Base-by-base conservation (phyloP, 768 basidiomycete genomes). In the Serendipita indica region DNA sequence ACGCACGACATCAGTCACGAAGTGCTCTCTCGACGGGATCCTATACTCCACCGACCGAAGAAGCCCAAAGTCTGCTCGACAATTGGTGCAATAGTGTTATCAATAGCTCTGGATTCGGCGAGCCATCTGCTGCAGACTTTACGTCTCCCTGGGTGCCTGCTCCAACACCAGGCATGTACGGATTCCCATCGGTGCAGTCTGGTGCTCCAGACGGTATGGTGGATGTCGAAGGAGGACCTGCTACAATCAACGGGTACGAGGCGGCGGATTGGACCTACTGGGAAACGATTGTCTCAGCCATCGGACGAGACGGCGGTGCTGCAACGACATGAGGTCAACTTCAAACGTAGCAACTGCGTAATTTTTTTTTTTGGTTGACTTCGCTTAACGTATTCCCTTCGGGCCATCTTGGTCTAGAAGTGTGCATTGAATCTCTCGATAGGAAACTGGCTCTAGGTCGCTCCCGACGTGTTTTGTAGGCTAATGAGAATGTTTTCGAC, bases 51-150 rank as follows among this genome's bases (percentile, higher is more conserved):
- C 66, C 45, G 61, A 69, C 30, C 63, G 66, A 39, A 49, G 65
- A 30, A 4, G 86, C 87, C 2, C 88, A 91, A 65, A 79, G 79
- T 10, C 68, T 91, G 58, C 72, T 91, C 46, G 87, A 91, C 67
- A 84, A 89, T 62, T 90, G 89, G 88, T 85, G 81, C 65, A 83
- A 82, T 62, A 81, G 82, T n/a, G 79, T 88, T 63, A 84, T 79
- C 65, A 84, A 82, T 60, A 77, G 81, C 10, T 75, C 77, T 1
- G 75, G 28, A 74, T 72, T 54, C 67, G 37, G 63, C 64, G 62
- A 64, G 60, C 27, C 62, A 60, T 35, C 52, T 58, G 49, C 20
- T 32, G 34, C 58, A 14, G 46, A 59, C 57, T 41, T 64, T 57
- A 49, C 49, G 27, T 49, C 59, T n/a, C 78, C 4, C 77, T 77